Conservation (phyloP, 345 rosid species). For the Ceriops tagal region DNA sequence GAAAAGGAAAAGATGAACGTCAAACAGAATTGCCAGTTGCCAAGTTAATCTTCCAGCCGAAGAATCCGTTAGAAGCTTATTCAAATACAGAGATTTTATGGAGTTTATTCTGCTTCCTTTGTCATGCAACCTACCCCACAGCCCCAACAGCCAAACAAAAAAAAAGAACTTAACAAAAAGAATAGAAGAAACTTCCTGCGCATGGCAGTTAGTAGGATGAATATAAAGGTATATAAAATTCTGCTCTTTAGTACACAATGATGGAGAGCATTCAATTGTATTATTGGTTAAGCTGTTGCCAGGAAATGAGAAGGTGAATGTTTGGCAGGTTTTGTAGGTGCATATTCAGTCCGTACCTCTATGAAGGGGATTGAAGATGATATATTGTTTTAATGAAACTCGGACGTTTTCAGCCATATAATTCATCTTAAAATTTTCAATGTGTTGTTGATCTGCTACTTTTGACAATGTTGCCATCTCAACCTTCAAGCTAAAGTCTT, state of each 20-base stretch:
- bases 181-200: slow-evolving; percentile 1
- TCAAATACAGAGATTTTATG: not conserved
- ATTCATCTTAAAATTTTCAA: no score
- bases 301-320: slow-evolving; percentile 7
- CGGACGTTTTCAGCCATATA: not conserved
- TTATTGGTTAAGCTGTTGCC: not conserved
- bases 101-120: not conserved
- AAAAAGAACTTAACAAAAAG: not conserved
- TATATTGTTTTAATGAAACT: not conserved
- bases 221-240: slow-evolving; percentile 3
- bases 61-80: not conserved
- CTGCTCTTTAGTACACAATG: slow-evolving; percentile 5
- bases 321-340: not conserved
- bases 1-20: slow-evolving; percentile 49
- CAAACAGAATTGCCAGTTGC: not conserved
- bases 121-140: not conserved
- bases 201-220: slow-evolving; percentile 4
- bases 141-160: not conserved
- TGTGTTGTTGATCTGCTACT: no score
- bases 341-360: not conserved
- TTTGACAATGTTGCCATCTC: no score
- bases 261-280: not conserved
- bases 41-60: not conserved
- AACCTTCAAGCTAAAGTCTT: no score
- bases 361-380: not conserved